Conservation (phyloP, 2,329 filamentous ascomycete genomes). For the Diaporthe nobilis region DNA sequence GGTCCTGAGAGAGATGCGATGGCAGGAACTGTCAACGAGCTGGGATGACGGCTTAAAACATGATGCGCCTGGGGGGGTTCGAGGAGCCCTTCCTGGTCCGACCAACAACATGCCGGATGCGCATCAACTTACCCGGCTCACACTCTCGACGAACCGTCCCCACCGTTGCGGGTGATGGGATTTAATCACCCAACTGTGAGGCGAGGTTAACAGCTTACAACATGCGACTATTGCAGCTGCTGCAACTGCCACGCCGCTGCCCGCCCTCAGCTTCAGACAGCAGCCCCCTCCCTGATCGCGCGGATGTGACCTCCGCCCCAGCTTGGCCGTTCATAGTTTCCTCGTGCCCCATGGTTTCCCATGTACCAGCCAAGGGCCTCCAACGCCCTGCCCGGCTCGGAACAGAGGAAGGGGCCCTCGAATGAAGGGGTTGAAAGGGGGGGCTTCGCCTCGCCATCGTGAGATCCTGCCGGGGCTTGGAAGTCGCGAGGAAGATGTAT, state of each 20-base stretch:
- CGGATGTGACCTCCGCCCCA: background rate
- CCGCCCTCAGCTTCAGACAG: background rate
- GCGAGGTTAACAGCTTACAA: background rate
- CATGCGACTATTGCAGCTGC: background rate
- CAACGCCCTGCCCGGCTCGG: background rate
- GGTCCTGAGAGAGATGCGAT: slow-evolving; percentile 16
- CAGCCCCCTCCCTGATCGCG: background rate
- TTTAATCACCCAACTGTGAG: background rate
- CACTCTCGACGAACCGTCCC: background rate
- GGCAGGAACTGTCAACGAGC: slow-evolving; percentile 16
- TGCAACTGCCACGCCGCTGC: background rate
- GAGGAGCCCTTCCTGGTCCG: slow-evolving; percentile 10
- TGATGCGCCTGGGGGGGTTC: slow-evolving; percentile 6
- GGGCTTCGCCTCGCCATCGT: slow-evolving; percentile 16
- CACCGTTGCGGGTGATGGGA: background rate
- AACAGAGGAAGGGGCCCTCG: background rate
- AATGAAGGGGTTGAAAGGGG: background rate
- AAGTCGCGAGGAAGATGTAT: slow-evolving; percentile 5
- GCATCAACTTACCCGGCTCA: background rate
- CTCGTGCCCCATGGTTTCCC: background rate
- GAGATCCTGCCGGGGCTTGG: slow-evolving; percentile 13
- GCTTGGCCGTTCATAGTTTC: slow-evolving; percentile 9
- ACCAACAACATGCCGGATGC: slow-evolving; percentile 18
- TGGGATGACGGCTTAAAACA: slow-evolving; percentile 30
- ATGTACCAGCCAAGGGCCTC: background rate